Conservation (phyloP, 1,284 basidiomycete genomes). For the Leucocoprinus gongylophorus region DNA sequence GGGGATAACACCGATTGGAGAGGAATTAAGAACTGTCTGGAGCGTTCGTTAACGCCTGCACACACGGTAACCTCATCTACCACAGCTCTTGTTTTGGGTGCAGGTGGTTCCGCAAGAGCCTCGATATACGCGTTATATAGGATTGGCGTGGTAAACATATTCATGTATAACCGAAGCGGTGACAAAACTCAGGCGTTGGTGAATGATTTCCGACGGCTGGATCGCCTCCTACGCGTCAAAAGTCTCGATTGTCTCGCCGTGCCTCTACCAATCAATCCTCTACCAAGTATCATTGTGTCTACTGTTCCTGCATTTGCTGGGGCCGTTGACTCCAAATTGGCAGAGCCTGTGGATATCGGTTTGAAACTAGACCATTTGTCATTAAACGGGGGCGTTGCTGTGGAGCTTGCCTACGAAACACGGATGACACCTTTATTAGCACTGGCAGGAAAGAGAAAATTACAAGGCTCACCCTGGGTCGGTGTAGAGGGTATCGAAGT, state of each 20-base stretch:
- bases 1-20: slow-evolving; percentile 25
- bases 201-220: slow-evolving; percentile 21
- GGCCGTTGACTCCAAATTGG: slow-evolving; percentile 1
- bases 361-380: slow-evolving; percentile 16
- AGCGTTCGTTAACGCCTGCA: slow-evolving; percentile 20
- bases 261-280: slow-evolving; percentile 18
- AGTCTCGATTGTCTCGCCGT: slow-evolving; percentile 19
- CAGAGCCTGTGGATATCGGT: slow-evolving; percentile 16
- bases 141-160: slow-evolving; percentile 22
- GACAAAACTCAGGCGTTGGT: slow-evolving; percentile 19
- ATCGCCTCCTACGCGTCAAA: slow-evolving; percentile 17
- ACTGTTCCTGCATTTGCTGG: slow-evolving; percentile 20
- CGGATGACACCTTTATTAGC: slow-evolving; percentile 19
- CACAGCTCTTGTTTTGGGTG: slow-evolving; percentile 22
- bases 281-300: slow-evolving; percentile 24
- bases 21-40: slow-evolving; percentile 20
- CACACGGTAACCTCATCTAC: slow-evolving; percentile 22
- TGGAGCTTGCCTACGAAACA: slow-evolving; percentile 23
- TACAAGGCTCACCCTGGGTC: slow-evolving; percentile 19
- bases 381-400: slow-evolving; percentile 18
- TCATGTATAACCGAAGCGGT: slow-evolving; percentile 21
- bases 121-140: slow-evolving; percentile 21
- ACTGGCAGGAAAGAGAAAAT: slow-evolving; percentile 18
- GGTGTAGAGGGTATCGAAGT: slow-evolving; percentile 24
- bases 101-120: slow-evolving; percentile 22